Percentiles rank a stretch among this genome's conserved stretches.
Conservation (phyloP, 805 yeast genomes). For the Ogataea glucozyma region DNA sequence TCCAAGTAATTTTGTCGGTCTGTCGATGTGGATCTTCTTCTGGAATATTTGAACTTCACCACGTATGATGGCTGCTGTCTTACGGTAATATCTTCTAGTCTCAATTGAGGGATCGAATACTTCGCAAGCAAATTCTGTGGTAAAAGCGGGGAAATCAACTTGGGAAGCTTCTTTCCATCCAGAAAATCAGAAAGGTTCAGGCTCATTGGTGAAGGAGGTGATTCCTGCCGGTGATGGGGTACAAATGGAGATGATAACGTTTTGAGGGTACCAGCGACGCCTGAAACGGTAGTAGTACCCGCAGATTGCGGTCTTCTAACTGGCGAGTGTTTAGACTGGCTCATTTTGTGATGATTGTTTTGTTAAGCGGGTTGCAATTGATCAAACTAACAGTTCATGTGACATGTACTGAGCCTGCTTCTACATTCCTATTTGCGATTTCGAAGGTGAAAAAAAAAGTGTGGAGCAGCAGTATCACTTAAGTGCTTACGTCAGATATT, state of each 20-base stretch:
- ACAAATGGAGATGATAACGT: slow-evolving; percentile 4
- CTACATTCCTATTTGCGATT: neutral
- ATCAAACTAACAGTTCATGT: no score
- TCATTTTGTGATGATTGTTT: no score
- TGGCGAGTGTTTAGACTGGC: slow-evolving; percentile 2
- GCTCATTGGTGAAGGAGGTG: slow-evolving; percentile 4
- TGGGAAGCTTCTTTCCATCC: slow-evolving; percentile 18
- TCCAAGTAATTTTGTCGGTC: slow-evolving; percentile 5
- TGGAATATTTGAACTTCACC: slow-evolving; percentile 11
- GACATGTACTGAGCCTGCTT: no score
- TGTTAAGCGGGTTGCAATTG: no score
- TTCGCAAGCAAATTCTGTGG: slow-evolving; percentile 18
- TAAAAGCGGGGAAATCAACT: slow-evolving; percentile 20
- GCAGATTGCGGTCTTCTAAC: neutral
- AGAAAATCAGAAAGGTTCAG: slow-evolving; percentile 8
- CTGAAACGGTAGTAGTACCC: neutral
- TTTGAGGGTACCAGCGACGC: neutral
- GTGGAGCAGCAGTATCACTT: neutral
- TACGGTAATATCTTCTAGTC: slow-evolving; percentile 17
- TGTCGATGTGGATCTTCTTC: neutral
- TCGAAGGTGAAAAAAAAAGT: neutral
- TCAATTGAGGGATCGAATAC: slow-evolving; percentile 20
- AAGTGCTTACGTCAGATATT: no score
- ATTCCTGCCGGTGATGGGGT: neutral
- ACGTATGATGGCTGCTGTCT: neutral